Evolutionary conservation across 768 basidiomycete genomes (phyloP), one percentile per base, ranked within the genome.

Genomic region (Leucocoprinus leucothites): DNA sequence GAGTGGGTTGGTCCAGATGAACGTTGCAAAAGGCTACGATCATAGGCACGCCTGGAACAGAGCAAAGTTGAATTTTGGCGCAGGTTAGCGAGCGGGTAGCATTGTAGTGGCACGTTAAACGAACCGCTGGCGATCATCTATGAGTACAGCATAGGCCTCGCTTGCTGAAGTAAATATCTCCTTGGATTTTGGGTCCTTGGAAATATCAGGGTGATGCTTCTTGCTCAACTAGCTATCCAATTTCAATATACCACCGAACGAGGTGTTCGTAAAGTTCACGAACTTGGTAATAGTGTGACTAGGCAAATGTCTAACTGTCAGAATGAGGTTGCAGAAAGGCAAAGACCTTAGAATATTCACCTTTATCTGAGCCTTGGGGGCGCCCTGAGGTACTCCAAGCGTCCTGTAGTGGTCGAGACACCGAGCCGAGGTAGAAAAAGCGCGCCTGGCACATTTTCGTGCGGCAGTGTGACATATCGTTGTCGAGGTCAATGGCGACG

Each of bases 201-300:
- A 73, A 21, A 80, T 68, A 56, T 80, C 79, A 1, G 79, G 79
- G 60, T 80, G 79, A 54, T 79, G 76, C 55, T 64, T 63, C 62
- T 77, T 79, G 66, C 77, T 78, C 57, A 78, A 60, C 75, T 77
- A 54, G 25, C 58, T 28, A 28, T 46, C 34, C 41, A 41, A 2
- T 22, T 19, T n/a, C 40, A 42, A 24, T 48, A 40, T 50, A 40
- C 14, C 26, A 14, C 46, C 26, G 25, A 19, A 24, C 19, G 9
- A 9, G 25, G 14, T 44, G 38, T 5, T 9, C 14, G 22, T 26
- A 6, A 26, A 7, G 42, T 41, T 44, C 51, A 50, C 59, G 49
- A 53, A 72, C 76, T 67, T 72, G 68, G 52, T 78, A 78, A 54
- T 74, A 78, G 51, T 71, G 71, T 38, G 75, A 71, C 76, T 77